phyloP scores from a whole-genome alignment of 768 basidiomycete genomes.

The Panus rudis region DNA sequence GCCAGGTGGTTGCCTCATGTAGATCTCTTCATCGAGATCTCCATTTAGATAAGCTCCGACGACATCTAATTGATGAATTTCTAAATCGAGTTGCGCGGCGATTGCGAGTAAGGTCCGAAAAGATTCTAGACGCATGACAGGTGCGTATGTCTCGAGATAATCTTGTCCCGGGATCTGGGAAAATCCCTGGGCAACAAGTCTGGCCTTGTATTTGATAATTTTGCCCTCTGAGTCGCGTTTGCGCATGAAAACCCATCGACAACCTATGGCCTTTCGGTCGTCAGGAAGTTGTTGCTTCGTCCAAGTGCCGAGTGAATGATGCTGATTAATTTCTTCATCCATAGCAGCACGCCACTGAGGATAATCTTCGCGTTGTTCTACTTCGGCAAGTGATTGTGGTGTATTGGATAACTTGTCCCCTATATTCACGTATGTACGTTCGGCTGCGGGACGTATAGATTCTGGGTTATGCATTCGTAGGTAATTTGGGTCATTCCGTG shows the following conservation, averaged over 20 bases:
- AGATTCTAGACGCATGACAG: slow-evolving; percentile 17
- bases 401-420: not conserved
- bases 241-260: slow-evolving; percentile 29
- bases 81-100: slow-evolving; percentile 12
- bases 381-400: slow-evolving; percentile 3
- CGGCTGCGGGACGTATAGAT: not conserved
- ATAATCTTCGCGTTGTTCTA: slow-evolving; percentile 2
- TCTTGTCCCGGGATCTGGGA: slow-evolving; percentile 28
- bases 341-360: slow-evolving; percentile 12
- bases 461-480: not conserved
- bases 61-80: slow-evolving; percentile 14
- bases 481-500: slow-evolving; percentile 1
- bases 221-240: slow-evolving; percentile 33
- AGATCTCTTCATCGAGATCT: slow-evolving; percentile 21
- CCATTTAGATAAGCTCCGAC: slow-evolving; percentile 21
- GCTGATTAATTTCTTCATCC: slow-evolving; percentile 11
- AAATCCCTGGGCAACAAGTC: slow-evolving; percentile 30
- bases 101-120: slow-evolving; percentile 18
- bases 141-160: slow-evolving; percentile 28
- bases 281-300: slow-evolving; percentile 20
- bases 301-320: slow-evolving; percentile 11
- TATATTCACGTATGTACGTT: not conserved
- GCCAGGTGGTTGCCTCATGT: slow-evolving; percentile 23
- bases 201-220: slow-evolving; percentile 30
- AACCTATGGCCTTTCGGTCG: slow-evolving; percentile 24